Conservation (phyloP, 257 asterid genomes). For the Capsicum chinense region DNA sequence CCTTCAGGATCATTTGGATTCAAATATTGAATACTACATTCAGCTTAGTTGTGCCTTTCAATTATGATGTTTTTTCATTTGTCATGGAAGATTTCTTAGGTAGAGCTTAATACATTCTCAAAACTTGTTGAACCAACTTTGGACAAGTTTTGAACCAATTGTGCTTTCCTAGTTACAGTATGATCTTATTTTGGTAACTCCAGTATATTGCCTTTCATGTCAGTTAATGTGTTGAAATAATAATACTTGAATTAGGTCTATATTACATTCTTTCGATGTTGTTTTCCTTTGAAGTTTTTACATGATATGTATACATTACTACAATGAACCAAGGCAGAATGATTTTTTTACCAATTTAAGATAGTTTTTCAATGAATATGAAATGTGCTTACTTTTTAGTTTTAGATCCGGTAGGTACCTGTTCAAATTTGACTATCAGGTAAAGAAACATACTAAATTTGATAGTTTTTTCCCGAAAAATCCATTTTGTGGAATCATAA, state of each 20-base stretch:
- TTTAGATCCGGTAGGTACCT: not conserved
- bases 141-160: not conserved
- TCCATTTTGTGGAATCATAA: not conserved
- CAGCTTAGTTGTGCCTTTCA: not conserved
- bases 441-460: not conserved
- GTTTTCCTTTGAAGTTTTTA: not conserved
- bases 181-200: not conserved
- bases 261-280: not conserved
- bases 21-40: not conserved
- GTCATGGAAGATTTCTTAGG: not conserved
- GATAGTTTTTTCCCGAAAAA: not conserved
- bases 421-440: conserved; percentile 1
- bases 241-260: not conserved
- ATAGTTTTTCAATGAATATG: not conserved
- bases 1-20: conserved; percentile 1
- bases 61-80: not conserved
- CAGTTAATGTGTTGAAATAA: not conserved
- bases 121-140: conserved; percentile 17
- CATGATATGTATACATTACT: not conserved
- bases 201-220: not conserved
- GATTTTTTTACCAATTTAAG: not conserved
- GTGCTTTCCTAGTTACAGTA: not conserved
- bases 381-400: not conserved
- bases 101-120: not conserved
- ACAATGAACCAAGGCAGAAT: not conserved